These are phyloP conservation scores for Ilyonectria destructans DNA, from an alignment of 2,329 filamentous ascomycete species.

Conservation along the genomic window DNA sequence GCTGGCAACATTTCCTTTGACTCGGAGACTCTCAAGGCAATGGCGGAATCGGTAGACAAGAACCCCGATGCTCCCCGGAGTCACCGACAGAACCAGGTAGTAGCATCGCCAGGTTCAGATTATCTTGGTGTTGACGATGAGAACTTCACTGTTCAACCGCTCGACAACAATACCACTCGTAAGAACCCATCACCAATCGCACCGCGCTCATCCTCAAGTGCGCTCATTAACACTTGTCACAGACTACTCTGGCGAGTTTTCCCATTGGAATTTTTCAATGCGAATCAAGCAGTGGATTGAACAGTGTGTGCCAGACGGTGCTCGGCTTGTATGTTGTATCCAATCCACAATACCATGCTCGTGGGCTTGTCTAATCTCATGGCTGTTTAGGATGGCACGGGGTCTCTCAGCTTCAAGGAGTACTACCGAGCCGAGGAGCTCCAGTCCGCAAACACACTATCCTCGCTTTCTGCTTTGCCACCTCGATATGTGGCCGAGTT, in stretches of 20 bases:
- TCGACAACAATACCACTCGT: conserved; percentile 61
- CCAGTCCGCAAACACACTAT: conserved; percentile 58
- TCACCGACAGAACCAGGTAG: conserved; percentile 40
- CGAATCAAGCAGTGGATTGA: conserved; percentile 67
- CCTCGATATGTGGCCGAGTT: conserved; percentile 65
- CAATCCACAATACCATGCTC: neutral
- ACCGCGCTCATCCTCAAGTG: conserved; percentile 12
- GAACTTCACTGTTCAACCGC: conserved; percentile 59
- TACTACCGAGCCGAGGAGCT: conserved; percentile 65
- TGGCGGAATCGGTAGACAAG: conserved; percentile 61
- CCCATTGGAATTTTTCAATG: conserved; percentile 70
- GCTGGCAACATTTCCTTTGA: conserved; percentile 58
- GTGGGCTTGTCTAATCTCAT: conserved; percentile 15
- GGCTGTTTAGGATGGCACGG: conserved; percentile 46
- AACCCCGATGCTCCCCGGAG: conserved; percentile 36
- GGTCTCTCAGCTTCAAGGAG: conserved; percentile 55
- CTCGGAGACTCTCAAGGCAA: conserved; percentile 54
- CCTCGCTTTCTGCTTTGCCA: conserved; percentile 60
- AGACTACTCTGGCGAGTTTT: conserved; percentile 70
- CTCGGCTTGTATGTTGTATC: conserved; percentile 48
- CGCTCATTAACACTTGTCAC: conserved; percentile 21
- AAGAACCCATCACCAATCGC: conserved; percentile 39
- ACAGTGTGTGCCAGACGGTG: conserved; percentile 53
- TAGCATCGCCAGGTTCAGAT: conserved; percentile 46
- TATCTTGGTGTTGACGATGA: conserved; percentile 55